Base-by-base conservation (phyloP, 805 yeast genomes). In the Metschnikowia colocasiae region DNA sequence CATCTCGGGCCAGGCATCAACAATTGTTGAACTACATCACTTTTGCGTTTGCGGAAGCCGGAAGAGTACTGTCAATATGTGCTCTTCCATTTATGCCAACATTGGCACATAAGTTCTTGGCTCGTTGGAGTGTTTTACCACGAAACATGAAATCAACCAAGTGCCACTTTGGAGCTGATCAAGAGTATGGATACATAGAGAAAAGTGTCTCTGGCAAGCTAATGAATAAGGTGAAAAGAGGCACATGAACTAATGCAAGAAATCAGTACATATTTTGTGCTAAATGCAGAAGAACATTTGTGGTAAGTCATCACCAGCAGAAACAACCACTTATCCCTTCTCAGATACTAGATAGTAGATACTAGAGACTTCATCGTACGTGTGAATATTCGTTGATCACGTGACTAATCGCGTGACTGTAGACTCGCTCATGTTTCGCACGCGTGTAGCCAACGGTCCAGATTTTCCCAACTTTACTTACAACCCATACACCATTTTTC, bases 51-150 rank as follows among this genome's bases (percentile, higher is more conserved):
- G 77, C 87, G 7, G 98, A 92, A 55, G 75, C 81, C 0, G 73
- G 83, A 13, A 74, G 98, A 47, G 75, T 87, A 0, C 58, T 78
- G 9, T 74, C 92, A 1, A 81, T 92, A 6, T 59, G 87, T 30
- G 70, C 85, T 27, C 82, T 77, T 49, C 88, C 96, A 2, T 73
- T 92, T 22, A 80, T 87, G 34, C 97, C 98, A 0, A 67, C 68
- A 3, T 69, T 89, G 43, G 64, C 95, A 0, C 51, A 58, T 0
- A 64, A 67, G 9, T 88, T 4, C 68, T 92, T 15, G 84, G 85
- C 58, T 69, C 87, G 46, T 61, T 92, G 44, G 53, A 18, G 74
- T 10, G 95, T 89, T 1, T 58, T 58, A 6, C 38, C 52, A 1
- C 60, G 57, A 0, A 69, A 67, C 15, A 67, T 92, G 37, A 59